Evolutionary conservation across 208 protist genomes (phyloP), one percentile per base, ranked within the genome.

Genomic region (Leptomonas pyrrhocoris): DNA sequence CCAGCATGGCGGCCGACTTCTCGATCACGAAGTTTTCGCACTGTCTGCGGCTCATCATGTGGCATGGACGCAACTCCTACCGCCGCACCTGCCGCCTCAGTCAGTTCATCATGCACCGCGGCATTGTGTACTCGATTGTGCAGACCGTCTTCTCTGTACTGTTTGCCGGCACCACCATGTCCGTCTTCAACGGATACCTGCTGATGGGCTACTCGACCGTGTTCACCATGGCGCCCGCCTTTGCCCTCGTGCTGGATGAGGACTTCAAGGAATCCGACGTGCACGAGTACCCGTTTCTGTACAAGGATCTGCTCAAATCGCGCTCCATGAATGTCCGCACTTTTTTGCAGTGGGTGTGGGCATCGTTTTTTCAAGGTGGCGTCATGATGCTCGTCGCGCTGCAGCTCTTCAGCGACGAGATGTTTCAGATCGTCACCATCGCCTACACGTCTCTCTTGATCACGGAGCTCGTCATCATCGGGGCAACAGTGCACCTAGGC

Each of bases 91-190:
- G 95, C 38, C 67, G 82, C 9, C 79, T 99, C 27, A 92, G 83
- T 36, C 96, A 99, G 83, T 99, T 99, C 77, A 96, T 99, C 30
- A 99, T 99, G 76, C 98, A 99, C 77, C 91, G 98, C 49, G 98
- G 98, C 50, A 93, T 99, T 13, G 99, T 99, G 53, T 99, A 99
- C 73, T 98, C 97, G 13, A 88, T 99, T 16, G 98, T 99, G 50
- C 98, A 98, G 77, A 94, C 97, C 6, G 95, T 99, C 51, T 99
- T 99, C 76, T 98, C 94, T 13, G 83, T 97, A 11, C 82, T 99
- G 38, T 99, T 99, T 70, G 99, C 98, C 60, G 99, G 98, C 67
- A 96, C 93, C 18, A 91, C 98, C 25, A 96, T 99, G 73, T 90
- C 98, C 15, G 85, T 99, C 13, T 99, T 99, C 81, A 98, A 89